Evolutionary conservation across 2,329 filamentous ascomycete genomes (phyloP), one percentile per base, ranked within the genome.

Genomic region (Myriosclerotinia curreyana): DNA sequence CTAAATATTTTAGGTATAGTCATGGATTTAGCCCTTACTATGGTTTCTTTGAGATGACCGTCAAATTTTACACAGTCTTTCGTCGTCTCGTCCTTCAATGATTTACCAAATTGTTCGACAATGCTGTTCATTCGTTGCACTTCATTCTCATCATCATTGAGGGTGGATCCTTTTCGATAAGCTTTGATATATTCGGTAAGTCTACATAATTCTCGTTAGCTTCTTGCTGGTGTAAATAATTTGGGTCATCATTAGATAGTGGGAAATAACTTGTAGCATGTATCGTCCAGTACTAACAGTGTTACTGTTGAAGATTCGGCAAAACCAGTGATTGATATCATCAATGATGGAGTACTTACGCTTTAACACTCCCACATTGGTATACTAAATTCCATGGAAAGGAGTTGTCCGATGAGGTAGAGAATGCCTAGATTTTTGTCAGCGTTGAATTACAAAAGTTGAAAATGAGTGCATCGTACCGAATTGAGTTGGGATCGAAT

Each of bases 341-440:
- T 12, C 71, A 17, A 80, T 72, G 52, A 75, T 73, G 20, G 46
- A 11, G 40, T 25, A 53, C 65, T 64, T 58, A 71, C 71, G 44
- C 63, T 20, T 76, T 68, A n/a, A 86, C 75, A 2, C 79, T 85
- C 0, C 83, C 82, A 63, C 80, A 81, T 65, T 88, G 83, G 67
- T 87, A 86, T 0, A 88, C 79, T 1, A 87, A 72, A 64, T 84
- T 87, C 65, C 82, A 75, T 0, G 85, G 83, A 1, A 87, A 70
- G 55, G 15, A 61, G n/a, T 34, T 31, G 25, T 17, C 17, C 7
- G 34, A 52, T 22, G 5, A 17, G 22, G 25, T 36, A 22, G 38
- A 22, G 40, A 62, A 55, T 38, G 51, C 38, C 60, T 62, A 42
- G 12, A 53, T 0, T 44, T 36, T 52, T 14, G 44, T 61, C 49